Conservation (phyloP, 2,329 filamentous ascomycete genomes). For the Aspergillus proliferans region DNA sequence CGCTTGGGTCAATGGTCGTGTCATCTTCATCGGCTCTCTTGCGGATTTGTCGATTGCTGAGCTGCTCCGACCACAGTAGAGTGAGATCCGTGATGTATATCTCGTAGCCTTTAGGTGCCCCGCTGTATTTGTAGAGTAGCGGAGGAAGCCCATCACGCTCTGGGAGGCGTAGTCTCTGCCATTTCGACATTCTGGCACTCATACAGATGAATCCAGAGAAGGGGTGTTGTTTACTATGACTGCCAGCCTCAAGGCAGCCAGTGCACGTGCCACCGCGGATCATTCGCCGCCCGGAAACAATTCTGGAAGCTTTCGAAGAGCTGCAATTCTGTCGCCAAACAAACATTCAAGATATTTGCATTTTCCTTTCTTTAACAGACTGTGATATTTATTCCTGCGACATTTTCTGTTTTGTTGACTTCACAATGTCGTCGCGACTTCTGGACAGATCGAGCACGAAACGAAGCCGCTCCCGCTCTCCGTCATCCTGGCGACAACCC, state of each 20-base stretch:
- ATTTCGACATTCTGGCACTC: conserved; percentile 12
- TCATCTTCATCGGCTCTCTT: conserved; percentile 42
- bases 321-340: conserved; percentile 4
- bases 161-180: conserved; percentile 29
- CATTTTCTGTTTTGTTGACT: background rate
- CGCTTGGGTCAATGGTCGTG: conserved; percentile 56
- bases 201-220: background rate
- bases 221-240: conserved; percentile 1
- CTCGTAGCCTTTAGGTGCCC: conserved; percentile 39
- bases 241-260: conserved; percentile 6
- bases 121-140: conserved; percentile 34
- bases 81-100: conserved; percentile 54
- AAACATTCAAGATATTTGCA: background rate
- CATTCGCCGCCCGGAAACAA: conserved; percentile 15
- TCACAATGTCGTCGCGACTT: conserved; percentile 27
- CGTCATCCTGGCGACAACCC: conserved; percentile 33
- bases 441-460: conserved; percentile 31
- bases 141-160: conserved; percentile 23
- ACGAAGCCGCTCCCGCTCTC: conserved; percentile 38
- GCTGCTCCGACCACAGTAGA: conserved; percentile 51
- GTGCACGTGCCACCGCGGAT: conserved; percentile 15
- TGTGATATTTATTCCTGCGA: too few relatives aligned
- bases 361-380: background rate
- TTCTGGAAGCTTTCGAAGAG: conserved; percentile 11
- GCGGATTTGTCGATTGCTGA: conserved; percentile 43